Evolutionary conservation across 2,329 filamentous ascomycete species (phyloP).

Genomic region (Exophiala alcalophila): DNA sequence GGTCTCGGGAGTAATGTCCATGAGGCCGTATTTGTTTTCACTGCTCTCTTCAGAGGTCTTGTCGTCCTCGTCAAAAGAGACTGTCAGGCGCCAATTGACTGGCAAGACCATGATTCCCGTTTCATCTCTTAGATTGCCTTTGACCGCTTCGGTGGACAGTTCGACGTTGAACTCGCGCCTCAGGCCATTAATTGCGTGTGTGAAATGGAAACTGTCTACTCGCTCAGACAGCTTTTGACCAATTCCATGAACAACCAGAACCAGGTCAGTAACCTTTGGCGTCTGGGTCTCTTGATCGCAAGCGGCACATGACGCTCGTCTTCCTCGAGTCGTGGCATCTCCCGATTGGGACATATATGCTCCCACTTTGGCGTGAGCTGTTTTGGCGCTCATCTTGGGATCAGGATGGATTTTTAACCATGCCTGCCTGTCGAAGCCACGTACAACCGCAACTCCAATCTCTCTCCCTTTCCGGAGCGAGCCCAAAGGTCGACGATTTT

Average conservation of each 20-base stretch:
- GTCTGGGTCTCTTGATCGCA: constrained; percentile 58
- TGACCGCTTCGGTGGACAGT: constrained; percentile 70
- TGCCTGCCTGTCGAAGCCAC: constrained; percentile 74
- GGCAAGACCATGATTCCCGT: constrained; percentile 92
- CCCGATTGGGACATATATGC: constrained; percentile 31
- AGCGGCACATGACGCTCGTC: constrained; percentile 48
- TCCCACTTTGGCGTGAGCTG: constrained; percentile 38
- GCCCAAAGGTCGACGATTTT: constrained; percentile 73
- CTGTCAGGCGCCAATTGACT: constrained; percentile 85
- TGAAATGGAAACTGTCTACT: constrained; percentile 96
- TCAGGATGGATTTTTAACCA: constrained; percentile 73
- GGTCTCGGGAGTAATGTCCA: constrained; percentile 87
- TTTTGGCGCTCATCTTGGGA: constrained; percentile 41
- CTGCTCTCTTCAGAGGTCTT: constrained; percentile 52
- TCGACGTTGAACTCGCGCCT: constrained; percentile 83
- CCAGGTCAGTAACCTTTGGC: constrained; percentile 76
- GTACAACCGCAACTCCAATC: constrained; percentile 81
- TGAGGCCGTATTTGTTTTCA: constrained; percentile 64
- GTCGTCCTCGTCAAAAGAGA: constrained; percentile 77
- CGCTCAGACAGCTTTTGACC: constrained; percentile 93
- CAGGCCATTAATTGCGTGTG: constrained; percentile 89
- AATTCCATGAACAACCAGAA: constrained; percentile 91
- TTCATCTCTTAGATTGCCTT: constrained; percentile 69
- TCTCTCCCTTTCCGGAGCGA: constrained; percentile 80
- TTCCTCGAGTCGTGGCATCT: constrained; percentile 26